Conservation (phyloP, 257 asterid genomes). For the Eustoma russellianum region DNA sequence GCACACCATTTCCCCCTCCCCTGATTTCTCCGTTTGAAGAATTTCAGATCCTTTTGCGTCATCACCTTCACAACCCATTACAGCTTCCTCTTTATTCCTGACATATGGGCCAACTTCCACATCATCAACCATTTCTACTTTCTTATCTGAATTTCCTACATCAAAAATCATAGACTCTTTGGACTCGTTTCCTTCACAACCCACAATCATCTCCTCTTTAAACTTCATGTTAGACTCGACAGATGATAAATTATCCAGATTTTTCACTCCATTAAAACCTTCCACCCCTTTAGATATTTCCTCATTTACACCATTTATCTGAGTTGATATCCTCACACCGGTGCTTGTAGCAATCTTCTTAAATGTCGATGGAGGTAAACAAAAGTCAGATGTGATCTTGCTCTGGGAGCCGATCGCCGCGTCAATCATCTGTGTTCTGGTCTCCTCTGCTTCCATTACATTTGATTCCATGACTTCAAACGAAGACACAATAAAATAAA, state of each 20-base stretch:
- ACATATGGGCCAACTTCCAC: background rate
- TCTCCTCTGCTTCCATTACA: conserved; percentile 16
- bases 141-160: too few relatives aligned
- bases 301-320: conserved; percentile 9
- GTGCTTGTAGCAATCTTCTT: conserved; percentile 42
- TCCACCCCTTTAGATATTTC: conserved; percentile 1
- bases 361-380: conserved; percentile 9
- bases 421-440: conserved; percentile 18
- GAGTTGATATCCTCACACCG: conserved; percentile 44
- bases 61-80: conserved; percentile 4
- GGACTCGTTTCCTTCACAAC: too few relatives aligned
- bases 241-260: background rate
- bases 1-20: too few relatives aligned
- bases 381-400: conserved; percentile 12
- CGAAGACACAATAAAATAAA: background rate
- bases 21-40: too few relatives aligned
- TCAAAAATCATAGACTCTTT: too few relatives aligned
- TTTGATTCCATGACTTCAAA: conserved; percentile 15
- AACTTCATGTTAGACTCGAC: conserved; percentile 7
- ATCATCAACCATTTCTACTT: background rate
- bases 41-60: background rate
- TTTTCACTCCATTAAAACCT: conserved; percentile 2
- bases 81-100: conserved; percentile 30
- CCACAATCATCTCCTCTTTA: too few relatives aligned
- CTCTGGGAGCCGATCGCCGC: conserved; percentile 16